Base-by-base conservation (phyloP, 352 stramenopile genomes). In the Hyphochytrium catenoides region DNA sequence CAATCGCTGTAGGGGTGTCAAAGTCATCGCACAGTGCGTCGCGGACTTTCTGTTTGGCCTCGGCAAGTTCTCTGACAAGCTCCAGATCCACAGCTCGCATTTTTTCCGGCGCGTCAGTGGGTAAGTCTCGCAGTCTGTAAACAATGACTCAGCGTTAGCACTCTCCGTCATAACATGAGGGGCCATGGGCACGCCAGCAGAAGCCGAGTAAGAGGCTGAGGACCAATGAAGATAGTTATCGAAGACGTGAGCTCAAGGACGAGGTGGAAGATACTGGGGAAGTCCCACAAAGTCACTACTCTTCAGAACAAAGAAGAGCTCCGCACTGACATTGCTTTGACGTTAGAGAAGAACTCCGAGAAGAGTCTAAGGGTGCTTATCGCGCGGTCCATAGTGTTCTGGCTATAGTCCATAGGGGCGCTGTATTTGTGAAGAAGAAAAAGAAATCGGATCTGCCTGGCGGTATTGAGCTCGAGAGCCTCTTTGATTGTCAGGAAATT, bases 401-500 rank as follows among this genome's bases (percentile, higher is more conserved):
- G 78, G 29, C 77, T 82, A 56, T 92, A 93, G 51, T 93, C 74
- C 74, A 93, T 92, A 2, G 73, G 74, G 29, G 63, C 61, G 44
- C 93, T 90, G 56, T 90, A 93, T 57, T 90, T 88, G 57, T 93
- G 74, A 22, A 91, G 63, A 43, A 92, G 40, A 49, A 93, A 93
- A 27, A 90, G 47, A 50, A 92, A 74, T 7, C 74, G 63, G 43
- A 88, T 44, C 47, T 81, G 55, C 41, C 71, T 65, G 34, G 62
- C 51, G 20, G 56, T 56, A 46, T 75, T 71, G 51, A 82, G 55
- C 62, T 66, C 39, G 0, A 93, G 54, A 41, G 84, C 65, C 34
- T 95, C 71, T 44, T 85, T 57, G 48, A 97, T 94, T 39, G 88
- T 95, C 41, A 97, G 74, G 54, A 97, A 97, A 60, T 97, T 98